Evolutionary conservation across 345 rosid species (phyloP).

Genomic region (Murraya paniculata): DNA sequence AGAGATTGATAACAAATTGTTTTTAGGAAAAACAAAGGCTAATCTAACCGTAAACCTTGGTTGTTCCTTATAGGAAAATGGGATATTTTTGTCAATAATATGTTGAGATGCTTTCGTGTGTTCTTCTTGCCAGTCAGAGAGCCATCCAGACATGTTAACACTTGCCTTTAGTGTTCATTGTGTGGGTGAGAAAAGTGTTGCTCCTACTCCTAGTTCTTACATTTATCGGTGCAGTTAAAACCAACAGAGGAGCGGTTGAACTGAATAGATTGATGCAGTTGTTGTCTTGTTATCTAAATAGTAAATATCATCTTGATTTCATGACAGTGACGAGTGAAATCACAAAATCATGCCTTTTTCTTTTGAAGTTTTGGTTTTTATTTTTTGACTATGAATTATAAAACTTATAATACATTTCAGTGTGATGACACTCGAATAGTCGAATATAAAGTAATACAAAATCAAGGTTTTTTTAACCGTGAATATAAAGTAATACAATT

Average conservation of each 20-base stretch:
- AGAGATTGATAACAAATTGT: slow-evolving; percentile 6
- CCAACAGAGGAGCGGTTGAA: not conserved
- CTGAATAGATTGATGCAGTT: not conserved
- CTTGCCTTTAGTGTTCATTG: not conserved
- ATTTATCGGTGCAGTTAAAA: not conserved
- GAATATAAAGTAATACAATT: too few relatives aligned
- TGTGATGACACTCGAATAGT: too few relatives aligned
- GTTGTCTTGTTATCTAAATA: not conserved
- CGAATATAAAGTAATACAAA: too few relatives aligned
- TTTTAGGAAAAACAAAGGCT: slow-evolving; percentile 12
- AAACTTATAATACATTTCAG: too few relatives aligned
- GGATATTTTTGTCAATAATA: not conserved
- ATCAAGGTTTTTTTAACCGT: too few relatives aligned
- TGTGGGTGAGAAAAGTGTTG: not conserved
- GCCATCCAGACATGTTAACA: not conserved
- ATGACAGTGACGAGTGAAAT: too few relatives aligned
- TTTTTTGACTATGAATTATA: too few relatives aligned
- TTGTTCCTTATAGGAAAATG: not conserved
- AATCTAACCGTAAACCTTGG: not conserved
- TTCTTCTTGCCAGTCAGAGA: not conserved
- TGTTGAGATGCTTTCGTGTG: not conserved
- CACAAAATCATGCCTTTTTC: not conserved
- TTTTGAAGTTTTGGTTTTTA: too few relatives aligned
- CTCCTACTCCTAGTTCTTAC: not conserved
- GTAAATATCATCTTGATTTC: not conserved